phyloP scores from a whole-genome alignment of 2,329 filamentous ascomycete species.

The Colletotrichum gloeosporioides region DNA sequence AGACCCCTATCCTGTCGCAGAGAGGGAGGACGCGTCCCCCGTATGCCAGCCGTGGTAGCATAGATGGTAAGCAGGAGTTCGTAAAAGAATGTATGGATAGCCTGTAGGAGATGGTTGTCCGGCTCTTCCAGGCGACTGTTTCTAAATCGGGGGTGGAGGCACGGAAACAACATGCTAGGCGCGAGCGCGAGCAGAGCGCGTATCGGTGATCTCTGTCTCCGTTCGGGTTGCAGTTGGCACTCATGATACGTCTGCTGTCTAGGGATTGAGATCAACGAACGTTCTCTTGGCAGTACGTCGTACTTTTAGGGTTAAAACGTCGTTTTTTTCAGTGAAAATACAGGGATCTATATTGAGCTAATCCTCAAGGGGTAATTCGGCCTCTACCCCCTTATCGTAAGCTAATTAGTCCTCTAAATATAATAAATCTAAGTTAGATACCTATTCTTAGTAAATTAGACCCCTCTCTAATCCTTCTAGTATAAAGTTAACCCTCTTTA shows the following conservation, averaged over 20 bases:
- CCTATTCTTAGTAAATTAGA: not conserved
- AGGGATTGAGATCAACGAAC: no score
- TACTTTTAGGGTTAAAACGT: no score
- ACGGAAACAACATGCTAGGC: not conserved
- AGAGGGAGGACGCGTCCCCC: not conserved
- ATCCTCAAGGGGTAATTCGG: no score
- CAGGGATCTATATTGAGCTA: no score
- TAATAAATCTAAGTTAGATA: not conserved
- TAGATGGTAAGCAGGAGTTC: not conserved
- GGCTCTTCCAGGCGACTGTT: not conserved
- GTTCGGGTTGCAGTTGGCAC: not conserved
- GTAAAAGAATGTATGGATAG: not conserved
- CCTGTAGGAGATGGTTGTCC: not conserved
- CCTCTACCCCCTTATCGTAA: no score
- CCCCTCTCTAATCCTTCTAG: not conserved
- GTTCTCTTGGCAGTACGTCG: no score
- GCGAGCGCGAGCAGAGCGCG: not conserved
- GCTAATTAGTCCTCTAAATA: not conserved
- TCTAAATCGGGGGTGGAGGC: not conserved
- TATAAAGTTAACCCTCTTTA: not conserved
- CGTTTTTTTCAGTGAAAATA: no score
- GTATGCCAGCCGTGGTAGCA: not conserved
- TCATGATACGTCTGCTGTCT: not conserved
- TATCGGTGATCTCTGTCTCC: not conserved
- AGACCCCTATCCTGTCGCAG: conserved; percentile 4